These are phyloP conservation scores for Crithidia thermophila DNA, from an alignment of 208 protist genomes.

Conservation along the genomic window DNA sequence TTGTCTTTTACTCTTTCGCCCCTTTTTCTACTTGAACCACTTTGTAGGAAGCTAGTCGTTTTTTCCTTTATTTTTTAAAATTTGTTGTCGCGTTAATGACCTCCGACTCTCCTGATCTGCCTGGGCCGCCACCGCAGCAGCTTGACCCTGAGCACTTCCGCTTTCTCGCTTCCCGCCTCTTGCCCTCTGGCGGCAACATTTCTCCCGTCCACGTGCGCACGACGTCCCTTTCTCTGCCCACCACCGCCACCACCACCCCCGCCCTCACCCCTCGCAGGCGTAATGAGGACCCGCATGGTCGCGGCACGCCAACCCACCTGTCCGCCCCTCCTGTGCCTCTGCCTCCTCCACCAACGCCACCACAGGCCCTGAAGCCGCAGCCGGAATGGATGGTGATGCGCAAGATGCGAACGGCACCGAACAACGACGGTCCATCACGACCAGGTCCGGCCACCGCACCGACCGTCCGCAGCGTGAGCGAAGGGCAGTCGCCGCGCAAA, in stretches of 20 bases:
- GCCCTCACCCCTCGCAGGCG: background rate
- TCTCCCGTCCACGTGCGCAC: background rate
- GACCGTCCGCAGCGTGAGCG: background rate
- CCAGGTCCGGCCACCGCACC: background rate
- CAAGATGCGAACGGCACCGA: background rate
- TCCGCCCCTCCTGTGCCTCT: too few species aligned
- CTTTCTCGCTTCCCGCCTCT: background rate
- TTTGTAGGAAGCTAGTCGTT: too few species aligned
- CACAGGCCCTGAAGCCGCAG: background rate
- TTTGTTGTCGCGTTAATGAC: background rate
- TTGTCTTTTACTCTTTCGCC: too few species aligned
- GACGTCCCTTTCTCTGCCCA: background rate
- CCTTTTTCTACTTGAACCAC: too few species aligned
- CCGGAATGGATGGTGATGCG: conserved; percentile 2
- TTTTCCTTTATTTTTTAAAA: background rate
- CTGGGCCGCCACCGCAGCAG: background rate
- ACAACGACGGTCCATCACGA: background rate
- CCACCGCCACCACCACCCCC: background rate
- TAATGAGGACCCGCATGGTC: too few species aligned
- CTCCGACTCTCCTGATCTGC: background rate
- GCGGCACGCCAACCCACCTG: too few species aligned
- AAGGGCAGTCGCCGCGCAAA: too few species aligned
- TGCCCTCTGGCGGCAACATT: background rate
- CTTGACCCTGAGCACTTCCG: background rate
- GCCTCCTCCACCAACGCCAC: too few species aligned